Evolutionary conservation across 2,329 filamentous ascomycete species (phyloP).

Genomic region (Tolypocladium tundrense): DNA sequence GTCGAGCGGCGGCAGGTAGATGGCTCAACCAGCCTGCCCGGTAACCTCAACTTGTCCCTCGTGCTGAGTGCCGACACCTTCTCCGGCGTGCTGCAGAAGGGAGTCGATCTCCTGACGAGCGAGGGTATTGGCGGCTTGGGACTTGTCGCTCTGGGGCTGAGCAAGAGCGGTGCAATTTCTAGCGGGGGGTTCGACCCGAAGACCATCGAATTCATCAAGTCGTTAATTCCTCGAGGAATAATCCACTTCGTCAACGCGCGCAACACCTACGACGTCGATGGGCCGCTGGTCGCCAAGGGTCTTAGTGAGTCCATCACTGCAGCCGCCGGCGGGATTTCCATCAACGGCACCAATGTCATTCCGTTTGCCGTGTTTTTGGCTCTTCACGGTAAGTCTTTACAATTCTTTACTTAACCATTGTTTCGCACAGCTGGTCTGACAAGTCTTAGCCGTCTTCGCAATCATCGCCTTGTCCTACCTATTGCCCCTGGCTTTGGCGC

Average conservation of each 20-base stretch:
- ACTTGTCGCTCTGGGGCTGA: constrained; percentile 15
- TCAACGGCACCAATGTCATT: constrained; percentile 2
- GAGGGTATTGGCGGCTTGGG: constrained; percentile 21
- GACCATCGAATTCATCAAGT: background rate
- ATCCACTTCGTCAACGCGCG: constrained; percentile 15
- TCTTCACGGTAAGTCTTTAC: constrained; percentile 2
- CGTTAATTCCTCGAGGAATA: constrained; percentile 7
- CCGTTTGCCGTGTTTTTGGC: constrained; percentile 1
- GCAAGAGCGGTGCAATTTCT: constrained; percentile 11
- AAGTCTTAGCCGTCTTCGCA: constrained; percentile 4
- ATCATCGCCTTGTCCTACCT: constrained; percentile 14
- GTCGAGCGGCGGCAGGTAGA: background rate
- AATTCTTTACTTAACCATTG: background rate
- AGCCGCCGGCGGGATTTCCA: background rate
- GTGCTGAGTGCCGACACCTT: constrained; percentile 18
- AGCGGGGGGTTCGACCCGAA: constrained; percentile 3
- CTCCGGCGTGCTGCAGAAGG: constrained; percentile 17
- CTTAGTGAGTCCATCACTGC: constrained; percentile 8
- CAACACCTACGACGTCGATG: constrained; percentile 17
- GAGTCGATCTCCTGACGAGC: constrained; percentile 18
- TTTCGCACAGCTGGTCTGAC: background rate
- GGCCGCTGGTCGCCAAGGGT: constrained; percentile 8
- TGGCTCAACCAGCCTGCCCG: background rate
- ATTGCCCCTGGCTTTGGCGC: constrained; percentile 16
- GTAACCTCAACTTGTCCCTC: constrained; percentile 13